phyloP scores from a whole-genome alignment of 306 rosid species.

The Pachyrhizus erosus region DNA sequence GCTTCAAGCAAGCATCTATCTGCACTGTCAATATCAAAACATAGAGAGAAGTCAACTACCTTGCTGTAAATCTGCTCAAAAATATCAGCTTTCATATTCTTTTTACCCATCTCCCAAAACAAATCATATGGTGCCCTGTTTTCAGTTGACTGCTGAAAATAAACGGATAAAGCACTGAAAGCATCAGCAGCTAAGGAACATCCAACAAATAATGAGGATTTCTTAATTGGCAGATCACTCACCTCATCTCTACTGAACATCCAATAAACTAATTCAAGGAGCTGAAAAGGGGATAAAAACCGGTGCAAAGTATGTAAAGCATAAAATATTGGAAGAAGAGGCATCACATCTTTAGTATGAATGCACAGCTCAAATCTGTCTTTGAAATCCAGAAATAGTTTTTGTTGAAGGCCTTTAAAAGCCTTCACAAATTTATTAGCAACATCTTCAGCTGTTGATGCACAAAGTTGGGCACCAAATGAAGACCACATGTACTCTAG shows the following conservation, averaged over 20 bases:
- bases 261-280: constrained; percentile 86
- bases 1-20: constrained; percentile 81
- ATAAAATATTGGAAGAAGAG: constrained; percentile 55
- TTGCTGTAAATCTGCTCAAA: constrained; percentile 70
- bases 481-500: constrained; percentile 61
- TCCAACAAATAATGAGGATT: constrained; percentile 62
- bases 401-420: constrained; percentile 57
- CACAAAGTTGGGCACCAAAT: constrained; percentile 46
- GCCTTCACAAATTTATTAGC: constrained; percentile 51
- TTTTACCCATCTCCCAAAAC: constrained; percentile 66
- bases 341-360: constrained; percentile 49
- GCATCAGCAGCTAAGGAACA: constrained; percentile 78
- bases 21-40: constrained; percentile 58
- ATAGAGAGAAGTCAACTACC: constrained; percentile 52
- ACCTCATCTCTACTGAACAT: constrained; percentile 57
- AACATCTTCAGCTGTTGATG: constrained; percentile 46
- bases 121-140: constrained; percentile 59
- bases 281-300: constrained; percentile 76
- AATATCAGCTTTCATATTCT: constrained; percentile 43
- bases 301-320: constrained; percentile 59
- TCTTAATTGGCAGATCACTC: constrained; percentile 49
- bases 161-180: constrained; percentile 63
- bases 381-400: constrained; percentile 59
- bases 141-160: constrained; percentile 59
- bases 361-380: constrained; percentile 56